A percentile compares a stretch with the other conserved stretches of the same genome.
These are phyloP conservation scores for Chalciporus pseudorubinellus DNA, from an alignment of 768 basidiomycete species.

Conservation along the genomic window DNA sequence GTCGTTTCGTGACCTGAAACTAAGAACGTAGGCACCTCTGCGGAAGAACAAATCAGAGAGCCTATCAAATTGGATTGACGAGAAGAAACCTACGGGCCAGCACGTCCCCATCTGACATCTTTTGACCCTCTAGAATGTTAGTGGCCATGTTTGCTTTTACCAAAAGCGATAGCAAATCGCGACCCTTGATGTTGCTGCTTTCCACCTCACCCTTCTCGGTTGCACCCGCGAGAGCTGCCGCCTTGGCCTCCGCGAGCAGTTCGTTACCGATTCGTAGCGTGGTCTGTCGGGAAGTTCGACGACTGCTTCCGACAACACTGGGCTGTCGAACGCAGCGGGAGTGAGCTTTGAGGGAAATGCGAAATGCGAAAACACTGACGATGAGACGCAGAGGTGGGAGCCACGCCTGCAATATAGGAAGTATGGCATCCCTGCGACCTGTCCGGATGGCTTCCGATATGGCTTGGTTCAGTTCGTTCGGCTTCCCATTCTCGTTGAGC, in stretches of 20 bases:
- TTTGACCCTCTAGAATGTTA: slow-evolving; percentile 53
- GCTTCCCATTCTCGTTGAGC: slow-evolving; percentile 20
- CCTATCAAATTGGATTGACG: too few relatives aligned
- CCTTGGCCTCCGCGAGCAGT: slow-evolving; percentile 51
- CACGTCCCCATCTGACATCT: slow-evolving; percentile 62
- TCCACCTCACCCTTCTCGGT: slow-evolving; percentile 30
- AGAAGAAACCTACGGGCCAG: slow-evolving; percentile 42
- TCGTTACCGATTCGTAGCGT: slow-evolving; percentile 52
- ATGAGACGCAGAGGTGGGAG: slow-evolving; percentile 39
- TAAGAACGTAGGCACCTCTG: slow-evolving; percentile 62
- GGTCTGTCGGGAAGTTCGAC: slow-evolving; percentile 33
- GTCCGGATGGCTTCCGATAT: slow-evolving; percentile 26
- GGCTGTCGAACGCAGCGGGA: slow-evolving; percentile 15
- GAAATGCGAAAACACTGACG: slow-evolving; percentile 17
- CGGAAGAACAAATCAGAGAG: not conserved
- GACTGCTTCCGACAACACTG: slow-evolving; percentile 12
- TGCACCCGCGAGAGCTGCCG: slow-evolving; percentile 25
- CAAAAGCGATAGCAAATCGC: slow-evolving; percentile 59
- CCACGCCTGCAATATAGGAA: slow-evolving; percentile 33
- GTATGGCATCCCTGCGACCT: slow-evolving; percentile 5
- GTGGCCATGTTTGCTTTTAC: slow-evolving; percentile 63
- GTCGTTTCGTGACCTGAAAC: slow-evolving; percentile 62
- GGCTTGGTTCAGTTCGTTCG: slow-evolving; percentile 32
- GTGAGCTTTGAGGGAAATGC: not conserved
- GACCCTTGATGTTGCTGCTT: slow-evolving; percentile 34